Evolutionary conservation across 2,329 filamentous ascomycete species (phyloP).

Genomic region (Hymenoscyphus repandus): DNA sequence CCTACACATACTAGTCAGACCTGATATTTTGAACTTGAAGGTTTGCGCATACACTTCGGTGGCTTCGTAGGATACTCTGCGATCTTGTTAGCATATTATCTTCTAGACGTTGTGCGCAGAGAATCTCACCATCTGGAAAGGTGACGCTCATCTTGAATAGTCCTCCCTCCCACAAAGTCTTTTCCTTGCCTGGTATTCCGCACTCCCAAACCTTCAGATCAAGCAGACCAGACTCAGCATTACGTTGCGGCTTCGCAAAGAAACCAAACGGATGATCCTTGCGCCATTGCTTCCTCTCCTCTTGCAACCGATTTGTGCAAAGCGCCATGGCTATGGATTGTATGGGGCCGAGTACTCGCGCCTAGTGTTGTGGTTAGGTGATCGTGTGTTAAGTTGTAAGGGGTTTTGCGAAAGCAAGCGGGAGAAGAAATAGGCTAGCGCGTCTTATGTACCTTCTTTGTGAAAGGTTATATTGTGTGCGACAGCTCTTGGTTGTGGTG

Average conservation of each 20-base stretch:
- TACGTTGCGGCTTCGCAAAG: slow-evolving; percentile 83
- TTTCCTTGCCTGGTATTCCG: slow-evolving; percentile 90
- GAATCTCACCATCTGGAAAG: slow-evolving; percentile 79
- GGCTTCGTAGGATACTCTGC: slow-evolving; percentile 97
- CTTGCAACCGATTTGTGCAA: slow-evolving; percentile 80
- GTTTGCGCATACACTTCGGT: slow-evolving; percentile 74
- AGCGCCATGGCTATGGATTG: slow-evolving; percentile 66
- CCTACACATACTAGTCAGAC: slow-evolving; percentile 46
- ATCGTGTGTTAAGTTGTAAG: slow-evolving; percentile 2
- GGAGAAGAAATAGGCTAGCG: too few species aligned
- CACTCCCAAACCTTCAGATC: slow-evolving; percentile 97
- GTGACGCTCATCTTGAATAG: slow-evolving; percentile 89
- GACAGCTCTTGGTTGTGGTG: background rate
- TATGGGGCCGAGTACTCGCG: slow-evolving; percentile 3
- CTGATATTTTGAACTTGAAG: slow-evolving; percentile 4
- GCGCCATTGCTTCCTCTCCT: slow-evolving; percentile 95
- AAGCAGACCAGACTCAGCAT: slow-evolving; percentile 64
- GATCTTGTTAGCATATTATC: slow-evolving; percentile 21
- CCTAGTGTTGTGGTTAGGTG: background rate
- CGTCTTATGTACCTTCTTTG: too few species aligned
- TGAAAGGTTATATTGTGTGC: too few species aligned
- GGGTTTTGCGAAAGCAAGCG: background rate
- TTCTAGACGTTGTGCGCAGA: background rate
- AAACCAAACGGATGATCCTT: slow-evolving; percentile 97
- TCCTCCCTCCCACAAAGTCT: slow-evolving; percentile 97